phyloP scores from a whole-genome alignment of 2,329 filamentous ascomycete species.

The Cladophialophora bantiana region DNA sequence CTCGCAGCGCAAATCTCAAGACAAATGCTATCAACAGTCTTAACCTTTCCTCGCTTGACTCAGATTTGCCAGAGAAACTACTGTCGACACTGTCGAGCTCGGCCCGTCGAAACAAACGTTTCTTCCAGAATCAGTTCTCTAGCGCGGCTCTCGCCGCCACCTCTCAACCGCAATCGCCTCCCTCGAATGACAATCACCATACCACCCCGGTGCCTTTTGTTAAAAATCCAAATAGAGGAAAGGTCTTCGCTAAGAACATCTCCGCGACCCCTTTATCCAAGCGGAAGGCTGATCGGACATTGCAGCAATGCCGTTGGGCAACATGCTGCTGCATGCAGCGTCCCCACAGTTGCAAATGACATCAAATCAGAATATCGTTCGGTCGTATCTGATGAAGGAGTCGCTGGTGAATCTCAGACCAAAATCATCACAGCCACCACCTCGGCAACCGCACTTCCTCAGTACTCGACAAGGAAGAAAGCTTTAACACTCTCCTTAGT shows the following conservation, averaged over 20 bases:
- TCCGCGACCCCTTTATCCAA: neutral
- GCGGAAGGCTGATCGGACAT: neutral
- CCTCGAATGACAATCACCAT: neutral
- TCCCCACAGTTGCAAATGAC: neutral
- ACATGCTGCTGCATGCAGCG: neutral
- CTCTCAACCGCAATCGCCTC: neutral
- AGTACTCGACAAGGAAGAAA: neutral
- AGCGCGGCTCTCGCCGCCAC: neutral
- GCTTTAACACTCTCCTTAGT: neutral
- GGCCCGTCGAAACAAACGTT: neutral
- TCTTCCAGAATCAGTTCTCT: neutral
- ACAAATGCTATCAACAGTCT: neutral
- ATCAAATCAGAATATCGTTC: conserved; percentile 7
- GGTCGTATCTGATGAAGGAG: neutral
- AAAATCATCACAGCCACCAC: neutral
- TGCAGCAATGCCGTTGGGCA: neutral
- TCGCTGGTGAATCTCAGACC: neutral
- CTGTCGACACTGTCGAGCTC: neutral
- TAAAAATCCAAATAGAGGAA: neutral
- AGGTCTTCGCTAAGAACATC: neutral
- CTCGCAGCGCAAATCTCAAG: neutral
- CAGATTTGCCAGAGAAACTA: neutral
- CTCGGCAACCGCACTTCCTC: neutral
- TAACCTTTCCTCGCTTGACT: neutral
- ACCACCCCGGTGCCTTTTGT: neutral